Percentiles rank a stretch among this genome's conserved stretches.
These are phyloP conservation scores for Saccharomycopsis crataegensis DNA, from an alignment of 1,139 yeast species.

Conservation along the genomic window DNA sequence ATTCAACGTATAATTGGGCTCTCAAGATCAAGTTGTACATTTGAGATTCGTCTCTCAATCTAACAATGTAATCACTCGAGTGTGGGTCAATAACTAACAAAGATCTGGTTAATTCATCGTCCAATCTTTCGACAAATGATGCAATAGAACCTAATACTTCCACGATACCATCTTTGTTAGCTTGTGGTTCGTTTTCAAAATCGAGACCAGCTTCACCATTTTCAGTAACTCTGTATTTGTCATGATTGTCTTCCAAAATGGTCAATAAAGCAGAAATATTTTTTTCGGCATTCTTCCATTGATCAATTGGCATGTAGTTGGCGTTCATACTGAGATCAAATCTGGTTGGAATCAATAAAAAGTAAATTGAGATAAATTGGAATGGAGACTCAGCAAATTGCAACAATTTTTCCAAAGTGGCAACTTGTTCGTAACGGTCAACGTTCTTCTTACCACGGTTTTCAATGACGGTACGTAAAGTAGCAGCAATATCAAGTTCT, in stretches of 20 bases:
- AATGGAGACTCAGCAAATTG: conserved; percentile 50
- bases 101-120: conserved; percentile 87
- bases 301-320: conserved; percentile 68
- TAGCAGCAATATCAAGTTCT: conserved; percentile 49
- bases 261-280: conserved; percentile 60
- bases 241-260: conserved; percentile 56
- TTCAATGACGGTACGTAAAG: conserved; percentile 71
- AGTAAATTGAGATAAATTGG: conserved; percentile 70
- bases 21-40: conserved; percentile 74
- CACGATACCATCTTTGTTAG: conserved; percentile 58
- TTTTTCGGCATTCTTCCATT: conserved; percentile 67
- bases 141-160: conserved; percentile 78
- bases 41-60: conserved; percentile 79
- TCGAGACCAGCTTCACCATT: conserved; percentile 72
- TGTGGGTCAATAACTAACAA: conserved; percentile 90
- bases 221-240: conserved; percentile 66
- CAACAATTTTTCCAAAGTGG: conserved; percentile 58
- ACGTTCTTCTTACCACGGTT: conserved; percentile 94
- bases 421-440: conserved; percentile 74
- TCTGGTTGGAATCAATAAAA: conserved; percentile 80
- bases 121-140: conserved; percentile 85
- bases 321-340: conserved; percentile 71
- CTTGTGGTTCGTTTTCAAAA: conserved; percentile 67
- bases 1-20: conserved; percentile 79
- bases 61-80: conserved; percentile 85